Evolutionary conservation across 108 stramenopile species (phyloP).

Genomic region (Pseudonitzschia delicatissima): DNA sequence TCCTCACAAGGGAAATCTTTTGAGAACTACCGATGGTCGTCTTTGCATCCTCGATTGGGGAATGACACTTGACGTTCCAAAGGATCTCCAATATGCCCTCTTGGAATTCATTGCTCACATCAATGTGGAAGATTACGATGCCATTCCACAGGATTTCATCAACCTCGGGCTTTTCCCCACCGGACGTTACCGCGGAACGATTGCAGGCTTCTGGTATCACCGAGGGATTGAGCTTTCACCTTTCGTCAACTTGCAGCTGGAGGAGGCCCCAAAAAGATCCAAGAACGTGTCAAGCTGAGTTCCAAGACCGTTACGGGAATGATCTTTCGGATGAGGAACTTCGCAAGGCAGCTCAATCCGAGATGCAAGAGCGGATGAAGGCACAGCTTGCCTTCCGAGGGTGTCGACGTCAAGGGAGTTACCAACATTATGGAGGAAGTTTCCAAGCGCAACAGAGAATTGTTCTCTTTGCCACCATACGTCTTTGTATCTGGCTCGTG

Average conservation of each 20-base stretch:
- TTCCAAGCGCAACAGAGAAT: conserved; percentile 69
- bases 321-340: conserved; percentile 60
- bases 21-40: conserved; percentile 78
- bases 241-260: conserved; percentile 68
- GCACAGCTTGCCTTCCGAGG: conserved; percentile 63
- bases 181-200: conserved; percentile 57
- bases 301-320: conserved; percentile 64
- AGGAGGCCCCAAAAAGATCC: conserved; percentile 77
- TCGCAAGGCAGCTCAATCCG: conserved; percentile 49
- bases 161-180: conserved; percentile 72
- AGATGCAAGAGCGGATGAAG: conserved; percentile 76
- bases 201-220: conserved; percentile 64
- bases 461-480: conserved; percentile 74
- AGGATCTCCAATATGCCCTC: conserved; percentile 78
- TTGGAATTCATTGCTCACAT: conserved; percentile 90
- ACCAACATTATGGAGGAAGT: conserved; percentile 82
- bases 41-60: conserved; percentile 90
- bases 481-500: conserved; percentile 79
- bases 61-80: conserved; percentile 74
- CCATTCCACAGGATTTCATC: conserved; percentile 82
- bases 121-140: conserved; percentile 82
- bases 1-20: conserved; percentile 57
- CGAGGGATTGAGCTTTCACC: conserved; percentile 69
- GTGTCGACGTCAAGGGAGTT: conserved; percentile 76
- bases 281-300: conserved; percentile 76